A percentile compares a stretch with the other conserved stretches of the same genome.
These are phyloP conservation scores for Coniochaeta hoffmannii DNA, from an alignment of 2,329 filamentous ascomycete genomes.

Conservation along the genomic window DNA sequence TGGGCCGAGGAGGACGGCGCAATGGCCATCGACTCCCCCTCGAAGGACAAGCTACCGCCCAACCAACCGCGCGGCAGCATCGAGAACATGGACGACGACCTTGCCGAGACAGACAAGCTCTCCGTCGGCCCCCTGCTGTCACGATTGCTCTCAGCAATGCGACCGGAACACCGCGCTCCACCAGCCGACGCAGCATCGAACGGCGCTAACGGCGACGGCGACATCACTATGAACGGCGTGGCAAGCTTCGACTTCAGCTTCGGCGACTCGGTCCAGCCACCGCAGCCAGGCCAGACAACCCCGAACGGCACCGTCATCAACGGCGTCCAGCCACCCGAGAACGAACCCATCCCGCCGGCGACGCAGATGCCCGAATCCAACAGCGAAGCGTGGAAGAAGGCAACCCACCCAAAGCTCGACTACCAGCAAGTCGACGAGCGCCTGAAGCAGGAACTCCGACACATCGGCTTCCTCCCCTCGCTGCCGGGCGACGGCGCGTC, in stretches of 20 bases:
- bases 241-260: slow-evolving; percentile 34
- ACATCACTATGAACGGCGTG: slow-evolving; percentile 47
- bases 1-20: slow-evolving; percentile 92
- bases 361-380: slow-evolving; percentile 73
- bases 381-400: slow-evolving; percentile 71
- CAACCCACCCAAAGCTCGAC: slow-evolving; percentile 68
- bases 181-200: slow-evolving; percentile 51
- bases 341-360: slow-evolving; percentile 52
- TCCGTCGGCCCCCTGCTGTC: slow-evolving; percentile 82
- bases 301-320: slow-evolving; percentile 12
- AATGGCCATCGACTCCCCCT: slow-evolving; percentile 62
- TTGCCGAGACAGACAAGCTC: slow-evolving; percentile 82
- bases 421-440: slow-evolving; percentile 85
- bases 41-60: slow-evolving; percentile 59
- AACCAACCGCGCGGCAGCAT: slow-evolving; percentile 82
- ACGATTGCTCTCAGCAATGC: slow-evolving; percentile 71
- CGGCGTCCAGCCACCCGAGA: slow-evolving; percentile 12
- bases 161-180: slow-evolving; percentile 61
- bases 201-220: slow-evolving; percentile 39
- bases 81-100: slow-evolving; percentile 78
- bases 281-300: slow-evolving; percentile 1
- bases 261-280: slow-evolving; percentile 6
- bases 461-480: slow-evolving; percentile 75
- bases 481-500: slow-evolving; percentile 15
- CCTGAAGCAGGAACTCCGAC: slow-evolving; percentile 80